Evolutionary conservation across 1,139 yeast genomes (phyloP).

Genomic region (Entelexis paramagnoliae): DNA sequence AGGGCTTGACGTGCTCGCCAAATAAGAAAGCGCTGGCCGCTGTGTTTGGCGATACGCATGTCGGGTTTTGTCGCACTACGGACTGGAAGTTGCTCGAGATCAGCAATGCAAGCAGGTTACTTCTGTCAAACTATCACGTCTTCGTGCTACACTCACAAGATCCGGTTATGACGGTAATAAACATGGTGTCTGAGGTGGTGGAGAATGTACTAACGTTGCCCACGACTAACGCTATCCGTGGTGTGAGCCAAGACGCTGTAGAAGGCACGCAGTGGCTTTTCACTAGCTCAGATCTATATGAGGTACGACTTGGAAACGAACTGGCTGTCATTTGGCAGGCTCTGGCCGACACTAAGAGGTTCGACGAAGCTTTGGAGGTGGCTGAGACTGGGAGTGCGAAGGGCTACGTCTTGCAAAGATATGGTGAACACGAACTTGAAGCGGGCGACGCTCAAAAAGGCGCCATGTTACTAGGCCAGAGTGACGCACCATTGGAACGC

Average conservation of each 20-base stretch:
- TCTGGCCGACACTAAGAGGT: conserved; percentile 50
- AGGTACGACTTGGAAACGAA: conserved; percentile 57
- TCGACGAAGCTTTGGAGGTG: conserved; percentile 55
- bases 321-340: conserved; percentile 66
- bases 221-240: conserved; percentile 33
- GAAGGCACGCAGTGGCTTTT: conserved; percentile 53
- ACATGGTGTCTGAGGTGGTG: conserved; percentile 42
- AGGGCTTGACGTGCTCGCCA: conserved; percentile 4
- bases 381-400: conserved; percentile 35
- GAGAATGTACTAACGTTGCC: conserved; percentile 36
- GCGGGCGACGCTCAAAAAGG: conserved; percentile 39
- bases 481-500: conserved; percentile 61
- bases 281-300: conserved; percentile 45
- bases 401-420: conserved; percentile 50
- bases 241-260: conserved; percentile 49
- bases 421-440: conserved; percentile 49
- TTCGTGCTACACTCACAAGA: conserved; percentile 28
- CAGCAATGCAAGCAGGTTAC: conserved; percentile 23
- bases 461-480: conserved; percentile 52
- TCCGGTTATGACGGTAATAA: conserved; percentile 24
- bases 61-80: background rate
- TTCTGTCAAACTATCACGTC: conserved; percentile 46
- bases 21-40: conserved; percentile 7
- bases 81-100: background rate
- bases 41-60: background rate